Evolutionary conservation across 2,329 filamentous ascomycete species (phyloP).

Genomic region (Colletotrichum sp.): DNA sequence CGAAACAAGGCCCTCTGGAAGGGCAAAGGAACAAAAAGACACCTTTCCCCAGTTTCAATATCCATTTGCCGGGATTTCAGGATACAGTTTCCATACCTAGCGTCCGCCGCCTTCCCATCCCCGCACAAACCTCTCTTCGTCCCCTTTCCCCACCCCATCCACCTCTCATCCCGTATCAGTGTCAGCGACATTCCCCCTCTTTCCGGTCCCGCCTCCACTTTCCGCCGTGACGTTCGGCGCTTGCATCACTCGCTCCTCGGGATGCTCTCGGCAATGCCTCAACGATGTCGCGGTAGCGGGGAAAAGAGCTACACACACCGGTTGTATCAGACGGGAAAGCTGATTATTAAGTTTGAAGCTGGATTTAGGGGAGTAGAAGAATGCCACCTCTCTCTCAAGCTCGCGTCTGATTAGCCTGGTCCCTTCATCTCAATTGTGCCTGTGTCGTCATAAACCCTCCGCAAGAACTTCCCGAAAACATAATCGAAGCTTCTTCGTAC

Average conservation of each 20-base stretch:
- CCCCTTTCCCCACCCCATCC: constrained; percentile 1
- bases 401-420: background rate
- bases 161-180: background rate
- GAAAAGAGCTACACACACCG: background rate
- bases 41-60: background rate
- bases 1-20: background rate
- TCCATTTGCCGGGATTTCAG: background rate
- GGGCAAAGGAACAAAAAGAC: background rate
- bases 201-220: constrained; percentile 19
- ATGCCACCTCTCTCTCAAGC: background rate
- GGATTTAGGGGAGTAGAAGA: background rate
- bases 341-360: background rate
- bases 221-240: background rate
- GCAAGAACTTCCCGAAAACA: background rate
- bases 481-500: background rate
- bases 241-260: background rate
- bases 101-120: background rate
- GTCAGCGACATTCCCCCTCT: background rate
- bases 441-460: background rate
- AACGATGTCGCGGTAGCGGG: background rate
- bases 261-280: constrained; percentile 7
- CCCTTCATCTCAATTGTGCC: background rate
- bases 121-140: background rate
- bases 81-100: background rate
- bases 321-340: background rate